Evolutionary conservation across 352 stramenopile species (phyloP), one percentile per base, ranked within the genome.

Genomic region (Pythium volutum): DNA sequence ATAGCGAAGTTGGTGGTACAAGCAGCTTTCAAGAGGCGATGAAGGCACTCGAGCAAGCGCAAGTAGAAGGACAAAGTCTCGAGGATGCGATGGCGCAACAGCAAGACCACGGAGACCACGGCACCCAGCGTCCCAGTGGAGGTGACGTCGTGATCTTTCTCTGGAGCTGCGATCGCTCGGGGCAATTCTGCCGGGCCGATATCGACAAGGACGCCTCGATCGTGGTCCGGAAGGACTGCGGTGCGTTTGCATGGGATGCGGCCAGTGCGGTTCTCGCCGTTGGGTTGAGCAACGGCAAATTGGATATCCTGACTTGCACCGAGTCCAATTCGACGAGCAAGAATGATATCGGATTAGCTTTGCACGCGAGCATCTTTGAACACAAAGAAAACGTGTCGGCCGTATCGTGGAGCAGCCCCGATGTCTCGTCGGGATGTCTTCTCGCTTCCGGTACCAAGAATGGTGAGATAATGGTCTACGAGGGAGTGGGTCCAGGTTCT

Each of bases 391-490:
- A 20, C 0, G 64, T 89, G 7, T 72, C 73, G 2, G 54, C 65
- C 9, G 6, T 89, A n/a, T 54, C 69, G 4, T 90, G 83, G 83
- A 59, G 66, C 11, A 62, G 45, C 27, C 42, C 45, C 27, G 34
- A 38, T 29, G 43, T 43, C 26, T 27, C 22, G 7, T 18, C n/a
- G 4, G 39, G 23, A 3, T 8, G 33, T 27, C 25, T 58, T 46
- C 39, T 88, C 16, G 78, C 77, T 12, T 83, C 75, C n/a, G 77
- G 77, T 3, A 62, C 62, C 20, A 66, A 77, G 52, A 67, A 77
- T 9, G 77, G 78, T n/a, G 75, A 79, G 48, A 74, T 91, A 20
- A 71, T 85, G 18, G 66, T 91, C 16, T 88, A 83, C 50, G 62
- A 62, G 14, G 52, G 36, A 25, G 25, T 58, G 14, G n/a, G 20